These are phyloP conservation scores for Colletotrichum gloeosporioides DNA, from an alignment of 2,329 filamentous ascomycete species.

Conservation along the genomic window DNA sequence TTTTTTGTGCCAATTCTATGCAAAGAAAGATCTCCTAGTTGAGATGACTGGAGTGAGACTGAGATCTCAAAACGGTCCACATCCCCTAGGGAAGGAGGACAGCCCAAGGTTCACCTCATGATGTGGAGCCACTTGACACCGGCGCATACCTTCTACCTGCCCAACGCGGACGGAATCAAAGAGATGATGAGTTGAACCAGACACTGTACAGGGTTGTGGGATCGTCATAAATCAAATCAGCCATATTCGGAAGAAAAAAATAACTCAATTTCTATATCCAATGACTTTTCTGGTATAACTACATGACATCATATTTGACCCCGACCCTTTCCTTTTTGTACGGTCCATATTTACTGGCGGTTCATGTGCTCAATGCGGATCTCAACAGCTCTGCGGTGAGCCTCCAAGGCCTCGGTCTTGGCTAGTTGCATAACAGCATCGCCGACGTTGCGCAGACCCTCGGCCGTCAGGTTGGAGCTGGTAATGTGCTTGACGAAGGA, in stretches of 20 bases:
- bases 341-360: not conserved
- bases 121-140: not conserved
- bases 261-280: not conserved
- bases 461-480: constrained; percentile 84
- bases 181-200: not conserved
- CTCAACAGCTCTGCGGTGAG: constrained; percentile 87
- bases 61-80: not conserved
- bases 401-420: constrained; percentile 92
- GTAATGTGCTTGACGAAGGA: constrained; percentile 99
- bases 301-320: constrained; percentile 3
- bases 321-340: not conserved
- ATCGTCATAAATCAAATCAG: not conserved
- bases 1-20: no score
- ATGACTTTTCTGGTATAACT: constrained; percentile 11
- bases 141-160: not conserved
- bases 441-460: constrained; percentile 86
- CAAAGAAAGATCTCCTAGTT: not conserved
- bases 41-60: not conserved
- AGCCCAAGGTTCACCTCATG: not conserved
- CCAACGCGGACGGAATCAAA: not conserved
- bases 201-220: not conserved
- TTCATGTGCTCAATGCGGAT: constrained; percentile 71
- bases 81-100: not conserved
- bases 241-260: not conserved
- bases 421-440: constrained; percentile 93